A percentile compares a stretch with the other conserved stretches of the same genome.
Evolutionary conservation across 2,329 filamentous ascomycete genomes (phyloP).

Genomic region (Coniochaeta ligniaria): DNA sequence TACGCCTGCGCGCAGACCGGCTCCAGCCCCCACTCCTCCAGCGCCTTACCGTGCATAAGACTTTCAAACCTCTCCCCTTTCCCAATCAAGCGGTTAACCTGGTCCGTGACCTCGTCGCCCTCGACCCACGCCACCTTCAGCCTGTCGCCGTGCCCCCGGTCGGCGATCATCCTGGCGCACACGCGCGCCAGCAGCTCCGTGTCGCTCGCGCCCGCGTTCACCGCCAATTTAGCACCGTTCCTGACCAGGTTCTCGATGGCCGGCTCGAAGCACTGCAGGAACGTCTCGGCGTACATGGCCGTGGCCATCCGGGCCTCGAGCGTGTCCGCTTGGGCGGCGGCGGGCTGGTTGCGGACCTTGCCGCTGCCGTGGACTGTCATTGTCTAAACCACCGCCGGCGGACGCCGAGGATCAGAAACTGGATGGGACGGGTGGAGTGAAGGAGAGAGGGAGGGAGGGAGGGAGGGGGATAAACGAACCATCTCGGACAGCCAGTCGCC

Average conservation of each 20-base stretch:
- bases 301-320: background rate
- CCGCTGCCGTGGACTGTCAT: slow-evolving; percentile 15
- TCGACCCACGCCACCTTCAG: slow-evolving; percentile 24
- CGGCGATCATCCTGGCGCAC: slow-evolving; percentile 3
- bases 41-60: slow-evolving; percentile 7
- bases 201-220: slow-evolving; percentile 24
- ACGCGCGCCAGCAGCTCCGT: slow-evolving; percentile 12
- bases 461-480: background rate
- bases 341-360: slow-evolving; percentile 9
- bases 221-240: slow-evolving; percentile 20
- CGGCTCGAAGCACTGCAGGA: slow-evolving; percentile 14
- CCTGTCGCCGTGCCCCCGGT: slow-evolving; percentile 11
- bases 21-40: slow-evolving; percentile 10
- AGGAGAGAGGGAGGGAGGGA: no score
- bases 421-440: no score
- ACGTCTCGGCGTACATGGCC: background rate
- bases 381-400: background rate
- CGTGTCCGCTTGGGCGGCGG: background rate
- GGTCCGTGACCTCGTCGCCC: slow-evolving; percentile 21
- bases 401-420: no score
- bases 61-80: slow-evolving; percentile 8
- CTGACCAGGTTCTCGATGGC: slow-evolving; percentile 17
- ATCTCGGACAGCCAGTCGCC: slow-evolving; percentile 13
- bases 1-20: slow-evolving; percentile 21
- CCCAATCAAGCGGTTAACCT: slow-evolving; percentile 7